These are phyloP conservation scores for Tagetes patula DNA, from an alignment of 129 eudicot genomes.

Conservation along the genomic window DNA sequence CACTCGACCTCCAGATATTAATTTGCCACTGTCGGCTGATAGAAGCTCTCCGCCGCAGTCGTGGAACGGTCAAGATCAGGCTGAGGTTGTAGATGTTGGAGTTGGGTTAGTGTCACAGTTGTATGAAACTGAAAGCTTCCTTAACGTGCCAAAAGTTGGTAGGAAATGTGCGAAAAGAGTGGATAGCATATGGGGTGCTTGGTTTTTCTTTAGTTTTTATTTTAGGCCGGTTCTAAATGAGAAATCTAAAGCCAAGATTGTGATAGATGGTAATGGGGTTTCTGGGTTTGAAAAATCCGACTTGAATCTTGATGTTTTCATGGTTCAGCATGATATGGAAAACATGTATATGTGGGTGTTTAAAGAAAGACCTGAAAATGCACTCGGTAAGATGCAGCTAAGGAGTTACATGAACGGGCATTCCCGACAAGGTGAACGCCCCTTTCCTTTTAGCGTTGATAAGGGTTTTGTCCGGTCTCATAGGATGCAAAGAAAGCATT, in stretches of 20 bases:
- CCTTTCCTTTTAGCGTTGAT: constrained; percentile 83
- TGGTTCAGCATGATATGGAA: constrained; percentile 97
- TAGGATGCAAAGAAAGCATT: constrained; percentile 87
- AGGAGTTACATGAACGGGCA: constrained; percentile 96
- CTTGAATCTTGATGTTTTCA: constrained; percentile 72
- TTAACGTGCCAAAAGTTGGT: constrained; percentile 54
- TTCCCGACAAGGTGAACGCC: constrained; percentile 89
- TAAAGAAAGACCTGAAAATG: constrained; percentile 81
- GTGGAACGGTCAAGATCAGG: constrained; percentile 52
- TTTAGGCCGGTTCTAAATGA: constrained; percentile 72
- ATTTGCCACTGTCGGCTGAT: constrained; percentile 70
- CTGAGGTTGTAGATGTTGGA: constrained; percentile 71
- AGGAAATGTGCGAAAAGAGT: constrained; percentile 70
- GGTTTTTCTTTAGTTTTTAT: constrained; percentile 85
- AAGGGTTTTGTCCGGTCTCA: constrained; percentile 85
- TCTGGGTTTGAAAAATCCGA: constrained; percentile 81
- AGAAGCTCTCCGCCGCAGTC: constrained; percentile 67
- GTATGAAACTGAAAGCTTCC: constrained; percentile 68
- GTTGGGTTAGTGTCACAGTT: constrained; percentile 66
- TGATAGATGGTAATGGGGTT: constrained; percentile 58
- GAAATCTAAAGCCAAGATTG: constrained; percentile 68
- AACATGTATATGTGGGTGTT: constrained; percentile 98
- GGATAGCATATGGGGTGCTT: constrained; percentile 95
- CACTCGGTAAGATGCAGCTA: constrained; percentile 90
- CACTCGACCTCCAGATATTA: constrained; percentile 80